phyloP scores from a whole-genome alignment of 768 basidiomycete genomes.

The Cubamyces lactineus region DNA sequence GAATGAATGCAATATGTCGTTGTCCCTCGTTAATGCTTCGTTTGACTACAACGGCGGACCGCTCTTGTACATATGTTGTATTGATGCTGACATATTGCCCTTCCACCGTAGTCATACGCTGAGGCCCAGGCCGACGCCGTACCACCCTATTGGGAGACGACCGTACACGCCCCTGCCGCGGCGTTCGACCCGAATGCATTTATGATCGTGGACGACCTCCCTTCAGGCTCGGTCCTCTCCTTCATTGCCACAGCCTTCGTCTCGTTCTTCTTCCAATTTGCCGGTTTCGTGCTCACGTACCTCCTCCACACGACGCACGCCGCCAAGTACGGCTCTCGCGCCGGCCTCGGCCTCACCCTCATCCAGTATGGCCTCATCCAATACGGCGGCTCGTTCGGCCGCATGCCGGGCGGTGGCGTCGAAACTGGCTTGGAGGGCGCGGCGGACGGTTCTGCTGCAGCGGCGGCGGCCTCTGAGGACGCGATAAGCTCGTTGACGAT shows the following conservation, averaged over 20 bases:
- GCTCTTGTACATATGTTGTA: no score
- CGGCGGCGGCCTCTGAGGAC: no score
- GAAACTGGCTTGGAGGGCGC: constrained; percentile 3
- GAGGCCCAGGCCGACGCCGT: constrained; percentile 88
- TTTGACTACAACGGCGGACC: no score
- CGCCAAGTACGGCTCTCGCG: constrained; percentile 90
- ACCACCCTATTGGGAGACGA: constrained; percentile 97
- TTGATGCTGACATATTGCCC: not conserved
- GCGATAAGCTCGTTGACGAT: constrained; percentile 1
- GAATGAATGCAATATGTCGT: not conserved
- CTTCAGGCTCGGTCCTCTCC: constrained; percentile 74
- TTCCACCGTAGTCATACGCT: constrained; percentile 71
- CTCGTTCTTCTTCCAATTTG: constrained; percentile 96
- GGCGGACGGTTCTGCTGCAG: constrained; percentile 2
- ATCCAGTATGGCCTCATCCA: constrained; percentile 83
- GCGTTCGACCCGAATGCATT: constrained; percentile 52
- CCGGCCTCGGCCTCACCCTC: constrained; percentile 92
- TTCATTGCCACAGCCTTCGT: constrained; percentile 81
- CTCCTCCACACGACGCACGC: constrained; percentile 92
- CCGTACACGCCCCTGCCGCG: constrained; percentile 74
- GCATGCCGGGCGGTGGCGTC: constrained; percentile 13
- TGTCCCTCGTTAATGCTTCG: not conserved
- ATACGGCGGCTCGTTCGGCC: constrained; percentile 17
- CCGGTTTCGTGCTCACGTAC: constrained; percentile 91
- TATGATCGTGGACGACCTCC: constrained; percentile 92